These are phyloP conservation scores for Skeletonema costatum DNA, from an alignment of 108 stramenopile genomes.

Conservation along the genomic window DNA sequence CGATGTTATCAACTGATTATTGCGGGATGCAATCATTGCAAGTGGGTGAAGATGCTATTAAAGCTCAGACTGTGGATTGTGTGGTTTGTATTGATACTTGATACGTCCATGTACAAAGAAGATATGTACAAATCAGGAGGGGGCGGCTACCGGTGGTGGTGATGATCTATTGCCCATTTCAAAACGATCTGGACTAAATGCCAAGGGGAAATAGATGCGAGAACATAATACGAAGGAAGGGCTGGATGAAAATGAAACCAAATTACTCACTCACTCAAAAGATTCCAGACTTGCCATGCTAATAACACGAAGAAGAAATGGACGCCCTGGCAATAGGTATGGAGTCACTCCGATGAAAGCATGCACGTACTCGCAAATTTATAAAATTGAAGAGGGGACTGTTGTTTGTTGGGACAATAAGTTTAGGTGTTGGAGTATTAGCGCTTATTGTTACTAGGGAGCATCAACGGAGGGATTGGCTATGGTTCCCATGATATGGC, in stretches of 20 bases:
- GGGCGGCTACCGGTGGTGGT: neutral
- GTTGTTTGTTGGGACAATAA: neutral
- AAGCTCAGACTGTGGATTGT: conserved; percentile 1
- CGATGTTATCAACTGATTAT: conserved; percentile 53
- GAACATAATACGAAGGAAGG: neutral
- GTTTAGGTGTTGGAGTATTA: neutral
- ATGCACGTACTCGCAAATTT: neutral
- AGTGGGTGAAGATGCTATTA: too few relatives aligned
- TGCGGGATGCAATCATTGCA: conserved; percentile 59
- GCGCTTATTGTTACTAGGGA: neutral
- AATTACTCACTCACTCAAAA: conserved; percentile 23
- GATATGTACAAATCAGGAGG: neutral
- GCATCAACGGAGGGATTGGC: conserved; percentile 2
- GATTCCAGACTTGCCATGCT: conserved; percentile 26
- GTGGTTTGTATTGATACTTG: conserved; percentile 10
- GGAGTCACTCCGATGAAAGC: conserved; percentile 3
- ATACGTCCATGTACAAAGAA: neutral
- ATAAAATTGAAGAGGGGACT: neutral
- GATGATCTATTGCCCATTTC: neutral
- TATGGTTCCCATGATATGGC: neutral
- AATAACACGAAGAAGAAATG: conserved; percentile 40
- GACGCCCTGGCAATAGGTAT: conserved; percentile 7
- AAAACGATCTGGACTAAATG: neutral
- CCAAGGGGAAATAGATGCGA: conserved; percentile 1
- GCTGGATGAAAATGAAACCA: conserved; percentile 14